phyloP scores from a whole-genome alignment of 129 eudicot species.

The Calendula officinalis region DNA sequence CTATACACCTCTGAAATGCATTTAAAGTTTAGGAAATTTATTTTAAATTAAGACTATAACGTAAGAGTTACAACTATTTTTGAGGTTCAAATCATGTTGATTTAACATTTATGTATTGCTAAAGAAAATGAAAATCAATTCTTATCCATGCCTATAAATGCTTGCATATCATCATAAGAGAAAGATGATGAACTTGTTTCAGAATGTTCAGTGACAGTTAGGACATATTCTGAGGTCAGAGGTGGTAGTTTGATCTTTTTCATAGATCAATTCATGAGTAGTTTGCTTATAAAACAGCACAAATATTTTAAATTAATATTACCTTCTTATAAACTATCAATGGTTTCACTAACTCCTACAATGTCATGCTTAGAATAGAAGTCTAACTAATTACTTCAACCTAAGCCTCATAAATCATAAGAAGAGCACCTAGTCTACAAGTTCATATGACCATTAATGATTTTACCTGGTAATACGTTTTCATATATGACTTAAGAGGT shows the following conservation, averaged over 20 bases:
- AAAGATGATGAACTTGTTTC: not conserved
- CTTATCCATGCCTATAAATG: too few species aligned
- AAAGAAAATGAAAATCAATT: not conserved
- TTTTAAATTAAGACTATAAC: too few species aligned
- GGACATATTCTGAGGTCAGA: conserved; percentile 1
- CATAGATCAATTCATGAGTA: not conserved
- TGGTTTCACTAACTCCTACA: conserved; percentile 8
- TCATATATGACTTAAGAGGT: not conserved
- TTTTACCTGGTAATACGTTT: not conserved
- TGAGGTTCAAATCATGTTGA: not conserved
- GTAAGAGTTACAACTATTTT: too few species aligned
- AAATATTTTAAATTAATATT: not conserved
- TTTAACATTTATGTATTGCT: not conserved
- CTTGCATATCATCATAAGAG: not conserved
- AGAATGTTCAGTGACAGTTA: not conserved
- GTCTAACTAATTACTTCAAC: not conserved
- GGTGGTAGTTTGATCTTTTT: not conserved
- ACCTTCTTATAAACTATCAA: not conserved
- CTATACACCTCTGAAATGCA: too few species aligned
- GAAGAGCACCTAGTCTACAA: not conserved
- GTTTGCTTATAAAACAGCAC: not conserved
- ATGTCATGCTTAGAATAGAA: not conserved
- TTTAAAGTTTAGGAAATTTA: too few species aligned
- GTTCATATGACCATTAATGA: conserved; percentile 3
- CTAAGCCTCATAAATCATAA: not conserved